phyloP scores from a whole-genome alignment of 257 asterid genomes.

The Capsicum rhomboideum region DNA sequence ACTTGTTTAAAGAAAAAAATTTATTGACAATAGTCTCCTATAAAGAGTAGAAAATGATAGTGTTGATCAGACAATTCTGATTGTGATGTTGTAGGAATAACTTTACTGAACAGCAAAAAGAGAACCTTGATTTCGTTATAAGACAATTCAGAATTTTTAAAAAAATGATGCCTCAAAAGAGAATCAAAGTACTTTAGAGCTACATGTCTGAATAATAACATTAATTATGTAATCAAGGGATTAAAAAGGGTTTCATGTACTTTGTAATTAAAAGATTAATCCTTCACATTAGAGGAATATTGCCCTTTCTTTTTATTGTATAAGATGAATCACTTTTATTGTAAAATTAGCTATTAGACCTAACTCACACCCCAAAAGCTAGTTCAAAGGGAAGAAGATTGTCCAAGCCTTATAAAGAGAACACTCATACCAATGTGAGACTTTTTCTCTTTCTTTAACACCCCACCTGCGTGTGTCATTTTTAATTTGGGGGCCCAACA shows the following conservation, averaged over 20 bases:
- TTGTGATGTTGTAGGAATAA: neutral
- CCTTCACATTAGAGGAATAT: neutral
- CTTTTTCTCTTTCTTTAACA: no score
- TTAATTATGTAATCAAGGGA: neutral
- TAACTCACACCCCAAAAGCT: no score
- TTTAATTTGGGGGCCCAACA: no score
- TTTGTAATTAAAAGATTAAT: neutral
- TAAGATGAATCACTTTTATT: neutral
- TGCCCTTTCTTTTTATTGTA: neutral
- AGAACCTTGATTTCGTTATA: neutral
- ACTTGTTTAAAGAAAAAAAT: neutral
- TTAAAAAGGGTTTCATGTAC: neutral
- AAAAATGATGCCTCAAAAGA: neutral
- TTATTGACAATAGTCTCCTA: neutral
- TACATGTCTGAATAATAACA: neutral
- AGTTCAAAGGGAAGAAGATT: no score
- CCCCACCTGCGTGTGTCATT: no score
- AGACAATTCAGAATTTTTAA: neutral
- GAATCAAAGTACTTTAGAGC: neutral
- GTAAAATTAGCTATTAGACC: no score
- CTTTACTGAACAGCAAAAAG: neutral
- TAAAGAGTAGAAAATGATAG: neutral
- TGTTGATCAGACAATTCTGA: neutral
- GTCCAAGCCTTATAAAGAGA: no score
- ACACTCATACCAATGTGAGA: no score